These are phyloP conservation scores for Termitomyces sp. DNA, from an alignment of 768 basidiomycete genomes.

Conservation along the genomic window DNA sequence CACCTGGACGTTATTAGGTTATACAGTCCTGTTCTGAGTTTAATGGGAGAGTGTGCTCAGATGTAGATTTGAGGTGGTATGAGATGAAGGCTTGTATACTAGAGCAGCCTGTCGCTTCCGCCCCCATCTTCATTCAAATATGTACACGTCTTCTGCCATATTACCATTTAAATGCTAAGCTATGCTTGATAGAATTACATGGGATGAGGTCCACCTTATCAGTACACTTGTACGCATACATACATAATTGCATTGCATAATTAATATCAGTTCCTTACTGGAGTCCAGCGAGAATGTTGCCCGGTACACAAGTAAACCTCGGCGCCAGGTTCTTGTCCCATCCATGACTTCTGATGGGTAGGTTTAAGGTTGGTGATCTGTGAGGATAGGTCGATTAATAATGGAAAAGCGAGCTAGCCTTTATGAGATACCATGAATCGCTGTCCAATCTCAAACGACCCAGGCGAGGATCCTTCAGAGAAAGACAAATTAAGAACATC, in stretches of 20 bases:
- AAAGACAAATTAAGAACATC: conserved; percentile 52
- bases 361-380: conserved; percentile 69
- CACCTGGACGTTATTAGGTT: not conserved
- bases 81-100: not conserved
- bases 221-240: conserved; percentile 6
- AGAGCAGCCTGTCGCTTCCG: not conserved
- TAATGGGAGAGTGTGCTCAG: not conserved
- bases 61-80: not conserved
- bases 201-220: conserved; percentile 1
- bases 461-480: conserved; percentile 45
- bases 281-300: conserved; percentile 60
- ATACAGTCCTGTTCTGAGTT: not conserved
- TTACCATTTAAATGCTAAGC: not conserved
- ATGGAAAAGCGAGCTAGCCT: conserved; percentile 1
- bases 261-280: conserved; percentile 20
- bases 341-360: conserved; percentile 66
- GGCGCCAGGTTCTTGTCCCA: conserved; percentile 50
- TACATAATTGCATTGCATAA: conserved; percentile 1
- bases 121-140: not conserved
- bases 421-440: conserved; percentile 54
- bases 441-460: conserved; percentile 56
- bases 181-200: not conserved
- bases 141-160: not conserved
- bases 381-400: not conserved
- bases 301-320: conserved; percentile 70